Evolutionary conservation across 148 eudicot species (phyloP), one percentile per base, ranked within the genome.

Genomic region (Rhododendron vialii): DNA sequence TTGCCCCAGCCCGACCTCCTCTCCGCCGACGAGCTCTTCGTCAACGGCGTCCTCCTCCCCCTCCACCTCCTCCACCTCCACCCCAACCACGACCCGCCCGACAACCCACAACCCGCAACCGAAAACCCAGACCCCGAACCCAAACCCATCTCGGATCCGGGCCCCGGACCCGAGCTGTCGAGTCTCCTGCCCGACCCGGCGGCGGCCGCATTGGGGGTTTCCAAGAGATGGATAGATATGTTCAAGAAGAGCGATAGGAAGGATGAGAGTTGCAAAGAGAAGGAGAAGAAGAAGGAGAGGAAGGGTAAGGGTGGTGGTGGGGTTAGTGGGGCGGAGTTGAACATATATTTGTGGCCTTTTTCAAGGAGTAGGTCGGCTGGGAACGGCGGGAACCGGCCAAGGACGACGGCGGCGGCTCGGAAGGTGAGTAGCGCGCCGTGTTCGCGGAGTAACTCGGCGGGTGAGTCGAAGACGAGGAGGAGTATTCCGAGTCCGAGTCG

Each of bases 391-490:
- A 59, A 55, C 51, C 88, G 97, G 87, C 93, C 98, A 48, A 86
- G 84, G 77, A 35, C 82, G 75, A 53, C 81, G 74, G 59, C 82
- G 75, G 61, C 86, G 36, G 28, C 83, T 38, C 90, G 99, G 92
- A 95, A 95, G 45, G 96, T 90, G 12, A 94, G 95, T 80, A 94
- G 98, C 59, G 99, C 99, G 45, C 99, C 99, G 10, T 96, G 99
- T 38, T 96, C 99, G 4, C 82, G 99, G 84, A 95, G 98, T 45
- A 96, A 96, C 90, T 96, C 99, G 0, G 92, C 94, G 0, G 96
- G 98, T 1, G 98, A 95, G 83, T 94, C 98, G 0, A 95, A 95
- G 88, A 86, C 94, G 1, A 83, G 90, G 90, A 89, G 91, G 87
- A 92, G 92, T 41, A 41, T 7, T 91, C 94, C 95, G 10, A 89